Evolutionary conservation across 1,284 basidiomycete species (phyloP), one percentile per base, ranked within the genome.

Genomic region (Sanghuangporus weigelae): DNA sequence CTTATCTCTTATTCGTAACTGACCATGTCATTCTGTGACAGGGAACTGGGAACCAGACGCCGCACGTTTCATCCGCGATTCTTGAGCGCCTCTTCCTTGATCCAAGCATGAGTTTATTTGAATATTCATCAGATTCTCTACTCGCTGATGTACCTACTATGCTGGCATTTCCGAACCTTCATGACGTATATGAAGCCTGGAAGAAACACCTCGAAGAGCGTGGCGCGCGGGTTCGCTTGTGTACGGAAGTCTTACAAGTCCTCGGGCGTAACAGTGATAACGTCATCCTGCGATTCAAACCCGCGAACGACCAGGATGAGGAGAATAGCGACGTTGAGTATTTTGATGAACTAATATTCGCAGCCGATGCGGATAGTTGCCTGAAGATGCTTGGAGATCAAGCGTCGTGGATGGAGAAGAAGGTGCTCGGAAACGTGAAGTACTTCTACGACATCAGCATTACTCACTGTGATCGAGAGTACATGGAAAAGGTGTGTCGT

Each of bases 291-390:
- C 58, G 61, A 44, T 66, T 46, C 35, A 61, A 59, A 46, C 70
- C 67, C 19, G 70, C 73, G 50, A 63, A 66, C 19, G 53, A 51
- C 7, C 55, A 71, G n/a, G 69, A 70, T 19, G 71, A 70, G 19
- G 70, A 69, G 5, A 63, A 69, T 11, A 70, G 77, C 19, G 68
- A 72, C 16, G 71, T 77, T 19, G 84, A 84, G 62, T 73, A 73
- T 16, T 89, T 83, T 69, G 86, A 89, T 71, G 84, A 89, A 69
- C 75, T 90, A 62, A 81, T 89, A 23, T 72, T 89, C 10, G 81
- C 81, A 10, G 74, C 84, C 40, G 79, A 82, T 63, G 87, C 86
- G 2, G 84, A 88, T 67, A 81, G 84, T 0, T 80, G 81, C 7
- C 75, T 85, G 67, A 77, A 79, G 59, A 72, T 88, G 1, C 76